A percentile compares a stretch with the other conserved stretches of the same genome.
phyloP scores from a whole-genome alignment of 1,284 basidiomycete species.

The Trichosporon asahii region DNA sequence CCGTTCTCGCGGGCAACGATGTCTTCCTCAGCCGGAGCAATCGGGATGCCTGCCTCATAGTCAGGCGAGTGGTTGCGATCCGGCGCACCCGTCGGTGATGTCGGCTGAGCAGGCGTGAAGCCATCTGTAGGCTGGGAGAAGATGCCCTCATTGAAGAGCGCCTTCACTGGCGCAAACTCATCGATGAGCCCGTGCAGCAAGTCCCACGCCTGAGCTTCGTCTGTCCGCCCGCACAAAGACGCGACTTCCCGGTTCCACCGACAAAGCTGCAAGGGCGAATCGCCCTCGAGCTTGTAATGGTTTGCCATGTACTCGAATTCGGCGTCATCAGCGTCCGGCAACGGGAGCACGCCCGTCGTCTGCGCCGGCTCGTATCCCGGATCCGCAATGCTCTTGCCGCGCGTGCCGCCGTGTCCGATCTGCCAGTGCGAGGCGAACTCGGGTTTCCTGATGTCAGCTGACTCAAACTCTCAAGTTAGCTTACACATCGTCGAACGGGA shows the following conservation, averaged over 20 bases:
- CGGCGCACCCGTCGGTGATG: conserved; percentile 11
- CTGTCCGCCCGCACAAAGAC: conserved; percentile 59
- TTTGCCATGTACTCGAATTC: conserved; percentile 64
- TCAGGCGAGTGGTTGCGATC: conserved; percentile 6
- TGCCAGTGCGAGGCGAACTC: conserved; percentile 54
- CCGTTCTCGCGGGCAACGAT: conserved; percentile 4
- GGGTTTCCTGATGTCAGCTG: conserved; percentile 54
- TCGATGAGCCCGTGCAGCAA: conserved; percentile 62
- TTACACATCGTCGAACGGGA: conserved; percentile 81
- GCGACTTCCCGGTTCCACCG: conserved; percentile 57
- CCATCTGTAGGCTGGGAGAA: conserved; percentile 7
- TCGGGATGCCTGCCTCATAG: conserved; percentile 8
- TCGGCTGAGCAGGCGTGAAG: not conserved
- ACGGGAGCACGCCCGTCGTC: conserved; percentile 33
- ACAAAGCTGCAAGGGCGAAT: conserved; percentile 55
- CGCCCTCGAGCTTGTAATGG: conserved; percentile 63
- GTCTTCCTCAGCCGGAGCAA: conserved; percentile 11
- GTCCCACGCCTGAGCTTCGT: conserved; percentile 67
- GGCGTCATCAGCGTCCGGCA: conserved; percentile 53
- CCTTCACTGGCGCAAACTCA: conserved; percentile 35
- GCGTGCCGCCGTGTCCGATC: conserved; percentile 34
- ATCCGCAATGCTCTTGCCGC: conserved; percentile 44
- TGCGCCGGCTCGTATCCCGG: conserved; percentile 46
- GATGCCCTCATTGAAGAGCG: conserved; percentile 32
- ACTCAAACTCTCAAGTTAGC: conserved; percentile 34